Percentiles rank a stretch among this genome's conserved stretches.
These are phyloP conservation scores for Eucalyptus urophylla DNA, from an alignment of 345 rosid species.

Conservation along the genomic window DNA sequence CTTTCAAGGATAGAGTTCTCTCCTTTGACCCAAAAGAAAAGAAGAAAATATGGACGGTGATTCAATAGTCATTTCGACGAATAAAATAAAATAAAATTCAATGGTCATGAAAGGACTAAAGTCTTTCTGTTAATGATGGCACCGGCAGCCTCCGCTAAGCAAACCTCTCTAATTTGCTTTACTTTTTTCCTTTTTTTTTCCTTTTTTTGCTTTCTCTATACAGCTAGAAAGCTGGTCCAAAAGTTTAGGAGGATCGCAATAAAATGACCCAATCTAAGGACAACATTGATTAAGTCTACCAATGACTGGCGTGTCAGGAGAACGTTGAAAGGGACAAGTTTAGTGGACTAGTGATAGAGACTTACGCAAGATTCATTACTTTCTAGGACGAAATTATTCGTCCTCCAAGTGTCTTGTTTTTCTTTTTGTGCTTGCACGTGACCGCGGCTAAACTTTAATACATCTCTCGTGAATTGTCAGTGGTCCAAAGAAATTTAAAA, in stretches of 20 bases:
- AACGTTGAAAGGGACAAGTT: neutral
- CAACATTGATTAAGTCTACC: neutral
- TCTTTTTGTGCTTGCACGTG: fast-evolving
- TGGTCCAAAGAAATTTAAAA: neutral
- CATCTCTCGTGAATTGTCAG: neutral
- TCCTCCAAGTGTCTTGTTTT: neutral
- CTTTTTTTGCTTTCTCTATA: neutral
- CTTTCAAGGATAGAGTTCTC: neutral
- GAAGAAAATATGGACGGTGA: neutral
- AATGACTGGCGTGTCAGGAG: neutral
- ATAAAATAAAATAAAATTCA: too few species aligned
- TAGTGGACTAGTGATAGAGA: neutral
- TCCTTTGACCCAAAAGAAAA: neutral
- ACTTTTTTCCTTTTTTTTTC: fast-evolving
- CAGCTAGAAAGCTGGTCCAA: neutral
- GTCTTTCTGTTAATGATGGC: neutral
- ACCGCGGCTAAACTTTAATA: neutral
- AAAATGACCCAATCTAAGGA: neutral
- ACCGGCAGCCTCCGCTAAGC: neutral
- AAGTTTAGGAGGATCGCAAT: neutral
- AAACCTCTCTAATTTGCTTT: neutral
- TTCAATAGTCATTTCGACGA: neutral
- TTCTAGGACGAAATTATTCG: neutral
- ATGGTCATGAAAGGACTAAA: neutral
- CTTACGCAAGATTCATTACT: neutral